Evolutionary conservation across 2,329 filamentous ascomycete genomes (phyloP), one percentile per base, ranked within the genome.

Genomic region (Rosellinia necatrix): DNA sequence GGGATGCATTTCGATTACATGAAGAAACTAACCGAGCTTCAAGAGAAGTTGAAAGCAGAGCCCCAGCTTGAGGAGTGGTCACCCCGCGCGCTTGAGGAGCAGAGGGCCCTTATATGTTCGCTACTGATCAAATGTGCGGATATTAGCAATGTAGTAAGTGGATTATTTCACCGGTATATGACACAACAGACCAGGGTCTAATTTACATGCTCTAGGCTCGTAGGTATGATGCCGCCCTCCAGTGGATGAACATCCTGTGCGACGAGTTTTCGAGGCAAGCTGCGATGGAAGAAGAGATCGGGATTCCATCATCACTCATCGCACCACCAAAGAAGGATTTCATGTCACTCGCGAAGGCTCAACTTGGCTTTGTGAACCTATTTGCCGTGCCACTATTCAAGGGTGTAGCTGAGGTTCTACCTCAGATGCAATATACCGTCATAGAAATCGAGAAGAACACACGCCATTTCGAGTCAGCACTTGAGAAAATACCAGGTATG

Each of bases 61-160:
- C 79, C 85, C 53, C 81, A 79, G 46, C 82, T 84, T 4, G 86
- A 91, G 54, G 83, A 83, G 7, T 97, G 91, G 92, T 88, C 87
- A 58, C 84, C 83, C 4, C 89, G 92, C 63, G 82, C 88, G 64
- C 71, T 88, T 9, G 87, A 94, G 58, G 88, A 92, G 64, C 84
- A 92, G 64, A 89, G 88, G 64, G 86, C 90, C 8, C 75, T 97
- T 42, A 79, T 89, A n/a, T 97, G 94, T 74, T 92, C 92, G 12
- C 77, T 99, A 53, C 77, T 99, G 56, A 97, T 99, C 75, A 99
- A 99, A 73, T 97, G 94, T 71, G 94, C 94, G 34, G 94, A 99
- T 72, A 97, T 99, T 69, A 97, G 93, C 76, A 99, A 99, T 71
- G 94, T 97, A 72, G 90, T 93, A 81, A 72, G 90, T 87, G 30